These are phyloP conservation scores for Deinandra increscens DNA, from an alignment of 129 eudicot genomes.

Conservation along the genomic window DNA sequence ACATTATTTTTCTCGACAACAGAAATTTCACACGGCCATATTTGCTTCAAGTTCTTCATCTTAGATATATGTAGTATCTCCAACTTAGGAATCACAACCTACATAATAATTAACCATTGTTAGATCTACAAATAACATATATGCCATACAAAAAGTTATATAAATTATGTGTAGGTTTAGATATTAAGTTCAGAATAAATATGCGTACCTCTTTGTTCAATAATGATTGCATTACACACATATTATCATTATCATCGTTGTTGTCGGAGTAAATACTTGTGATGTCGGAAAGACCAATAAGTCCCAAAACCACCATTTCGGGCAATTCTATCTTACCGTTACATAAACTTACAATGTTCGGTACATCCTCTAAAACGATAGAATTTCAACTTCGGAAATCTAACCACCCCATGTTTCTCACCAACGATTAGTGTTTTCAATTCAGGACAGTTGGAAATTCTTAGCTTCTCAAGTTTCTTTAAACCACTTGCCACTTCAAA, in stretches of 20 bases:
- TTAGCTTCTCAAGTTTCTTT: background rate
- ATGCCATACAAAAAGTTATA: too few species aligned
- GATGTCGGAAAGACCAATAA: background rate
- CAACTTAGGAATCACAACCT: constrained; percentile 12
- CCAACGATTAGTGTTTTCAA: background rate
- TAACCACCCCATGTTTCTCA: background rate
- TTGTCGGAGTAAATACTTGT: background rate
- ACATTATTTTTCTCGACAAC: background rate
- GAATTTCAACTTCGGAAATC: background rate
- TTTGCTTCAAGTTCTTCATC: constrained; percentile 5
- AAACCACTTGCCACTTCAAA: background rate
- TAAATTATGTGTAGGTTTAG: background rate
- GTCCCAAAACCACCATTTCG: background rate
- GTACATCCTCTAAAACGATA: background rate
- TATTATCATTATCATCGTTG: background rate
- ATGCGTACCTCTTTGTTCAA: background rate
- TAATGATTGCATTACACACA: background rate
- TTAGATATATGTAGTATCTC: background rate
- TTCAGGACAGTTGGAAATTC: background rate
- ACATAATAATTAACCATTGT: background rate
- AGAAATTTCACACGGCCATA: constrained; percentile 3
- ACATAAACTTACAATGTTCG: background rate
- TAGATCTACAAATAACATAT: too few species aligned
- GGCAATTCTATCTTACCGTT: background rate
- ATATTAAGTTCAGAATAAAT: background rate